Evolutionary conservation across 176 grass and related monocot genomes (phyloP).

Genomic region (Phragmites australis): DNA sequence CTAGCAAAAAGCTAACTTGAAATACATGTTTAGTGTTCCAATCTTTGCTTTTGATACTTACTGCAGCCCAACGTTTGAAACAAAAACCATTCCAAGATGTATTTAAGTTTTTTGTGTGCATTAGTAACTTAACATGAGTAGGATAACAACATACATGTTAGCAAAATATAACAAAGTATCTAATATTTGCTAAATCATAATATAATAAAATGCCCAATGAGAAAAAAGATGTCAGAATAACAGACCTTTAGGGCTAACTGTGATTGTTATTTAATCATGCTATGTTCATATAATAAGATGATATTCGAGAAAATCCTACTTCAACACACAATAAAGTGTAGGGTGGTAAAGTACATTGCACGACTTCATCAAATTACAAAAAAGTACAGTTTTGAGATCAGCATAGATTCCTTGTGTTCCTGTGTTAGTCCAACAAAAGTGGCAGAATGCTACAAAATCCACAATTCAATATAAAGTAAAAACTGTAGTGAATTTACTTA

Average conservation of each 20-base stretch:
- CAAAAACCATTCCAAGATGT: neutral
- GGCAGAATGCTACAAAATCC: neutral
- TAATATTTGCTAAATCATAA: conserved; percentile 27
- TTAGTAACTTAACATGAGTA: neutral
- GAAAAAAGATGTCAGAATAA: neutral
- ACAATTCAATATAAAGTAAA: conserved; percentile 12
- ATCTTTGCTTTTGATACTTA: conserved; percentile 2
- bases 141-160: neutral
- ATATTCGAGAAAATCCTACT: conserved; percentile 2
- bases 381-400: neutral
- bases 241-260: neutral
- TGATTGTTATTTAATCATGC: neutral
- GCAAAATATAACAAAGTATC: neutral
- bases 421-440: conserved; percentile 6
- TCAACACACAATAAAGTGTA: neutral
- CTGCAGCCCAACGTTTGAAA: neutral
- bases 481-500: neutral
- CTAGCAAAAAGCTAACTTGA: no score
- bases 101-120: neutral
- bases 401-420: neutral
- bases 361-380: neutral
- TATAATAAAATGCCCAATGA: neutral
- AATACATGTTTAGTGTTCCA: neutral
- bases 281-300: neutral
- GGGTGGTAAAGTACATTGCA: neutral